Conservation (phyloP, 345 rosid genomes). For the Sisymbrium altissimum region DNA sequence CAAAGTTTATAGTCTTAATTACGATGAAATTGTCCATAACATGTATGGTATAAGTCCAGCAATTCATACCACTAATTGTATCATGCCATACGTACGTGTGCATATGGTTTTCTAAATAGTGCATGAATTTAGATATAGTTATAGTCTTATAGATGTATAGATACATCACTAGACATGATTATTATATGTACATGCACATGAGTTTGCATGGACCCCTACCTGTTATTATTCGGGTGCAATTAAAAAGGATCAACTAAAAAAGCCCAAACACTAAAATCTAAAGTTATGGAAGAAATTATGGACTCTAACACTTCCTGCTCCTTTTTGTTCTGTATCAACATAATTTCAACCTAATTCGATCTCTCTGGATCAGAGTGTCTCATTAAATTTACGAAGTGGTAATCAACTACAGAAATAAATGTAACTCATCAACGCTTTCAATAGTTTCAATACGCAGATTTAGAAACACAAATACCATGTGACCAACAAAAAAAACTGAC, state of each 20-base stretch:
- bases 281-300: slow-evolving; percentile 3
- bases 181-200: slow-evolving; percentile 7
- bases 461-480: background rate
- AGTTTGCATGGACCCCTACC: slow-evolving; percentile 26
- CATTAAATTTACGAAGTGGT: background rate
- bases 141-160: background rate
- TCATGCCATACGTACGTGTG: slow-evolving; percentile 10
- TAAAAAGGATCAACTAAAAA: background rate
- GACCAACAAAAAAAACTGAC: too few species aligned
- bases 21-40: slow-evolving; percentile 22
- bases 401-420: background rate
- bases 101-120: background rate
- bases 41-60: slow-evolving; percentile 11
- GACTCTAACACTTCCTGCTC: slow-evolving; percentile 11
- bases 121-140: background rate
- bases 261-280: slow-evolving; percentile 21
- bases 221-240: slow-evolving; percentile 6
- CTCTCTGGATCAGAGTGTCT: background rate
- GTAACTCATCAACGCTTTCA: background rate
- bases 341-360: background rate
- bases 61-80: background rate
- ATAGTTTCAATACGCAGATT: background rate
- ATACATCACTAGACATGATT: background rate
- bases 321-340: background rate
- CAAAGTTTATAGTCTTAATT: slow-evolving; percentile 10